Percentiles rank a stretch among this genome's conserved stretches.
These are phyloP conservation scores for Coccomyxa sp. DNA, from an alignment of 139 green algal species.

Conservation along the genomic window DNA sequence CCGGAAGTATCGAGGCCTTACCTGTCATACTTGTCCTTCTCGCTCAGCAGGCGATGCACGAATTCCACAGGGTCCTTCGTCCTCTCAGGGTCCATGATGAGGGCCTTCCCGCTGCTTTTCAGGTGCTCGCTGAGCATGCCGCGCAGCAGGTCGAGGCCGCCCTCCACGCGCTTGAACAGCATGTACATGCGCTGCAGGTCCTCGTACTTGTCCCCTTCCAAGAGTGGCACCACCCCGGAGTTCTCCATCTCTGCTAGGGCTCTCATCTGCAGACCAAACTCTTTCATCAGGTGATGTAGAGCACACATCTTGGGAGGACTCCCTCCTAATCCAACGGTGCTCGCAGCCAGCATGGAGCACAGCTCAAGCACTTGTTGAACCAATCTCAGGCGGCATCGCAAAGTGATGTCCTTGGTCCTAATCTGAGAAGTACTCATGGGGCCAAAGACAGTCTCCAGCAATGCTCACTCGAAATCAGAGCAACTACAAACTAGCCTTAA, in stretches of 20 bases:
- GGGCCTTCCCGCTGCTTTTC: slow-evolving; percentile 58
- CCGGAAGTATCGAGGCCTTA: background rate
- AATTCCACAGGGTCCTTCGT: slow-evolving; percentile 81
- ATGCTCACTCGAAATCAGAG: no score
- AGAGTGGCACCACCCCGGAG: slow-evolving; percentile 77
- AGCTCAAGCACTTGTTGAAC: no score
- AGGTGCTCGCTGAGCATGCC: slow-evolving; percentile 44
- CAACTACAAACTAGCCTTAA: no score
- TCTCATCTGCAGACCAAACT: slow-evolving; percentile 71
- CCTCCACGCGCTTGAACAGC: slow-evolving; percentile 77
- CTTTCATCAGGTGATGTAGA: no score
- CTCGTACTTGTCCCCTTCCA: slow-evolving; percentile 74
- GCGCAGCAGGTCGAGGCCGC: slow-evolving; percentile 64
- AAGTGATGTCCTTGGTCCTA: no score
- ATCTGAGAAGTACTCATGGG: no score
- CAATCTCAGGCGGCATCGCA: no score
- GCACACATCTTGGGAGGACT: no score
- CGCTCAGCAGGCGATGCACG: slow-evolving; percentile 78
- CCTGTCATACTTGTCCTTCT: slow-evolving; percentile 89
- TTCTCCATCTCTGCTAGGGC: slow-evolving; percentile 92
- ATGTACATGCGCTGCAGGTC: slow-evolving; percentile 88
- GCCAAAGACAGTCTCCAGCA: no score
- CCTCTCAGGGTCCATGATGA: slow-evolving; percentile 72
- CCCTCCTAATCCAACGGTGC: no score
- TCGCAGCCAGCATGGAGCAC: no score